Base-by-base conservation (phyloP, 257 asterid species). In the Apocynum venetum region DNA sequence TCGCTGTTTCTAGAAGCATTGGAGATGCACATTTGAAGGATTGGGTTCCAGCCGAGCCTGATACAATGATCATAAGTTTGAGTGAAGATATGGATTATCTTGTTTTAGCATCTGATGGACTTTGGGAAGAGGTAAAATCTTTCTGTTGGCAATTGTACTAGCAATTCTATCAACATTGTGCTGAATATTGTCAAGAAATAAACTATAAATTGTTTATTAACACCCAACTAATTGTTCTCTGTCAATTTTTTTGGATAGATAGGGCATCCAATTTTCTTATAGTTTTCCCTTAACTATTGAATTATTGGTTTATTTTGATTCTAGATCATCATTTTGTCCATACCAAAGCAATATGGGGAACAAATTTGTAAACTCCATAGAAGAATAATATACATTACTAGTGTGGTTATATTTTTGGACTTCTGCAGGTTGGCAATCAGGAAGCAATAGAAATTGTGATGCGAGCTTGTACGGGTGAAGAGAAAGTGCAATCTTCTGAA, bases 21-120 rank as follows among this genome's bases (percentile, higher is more conserved):
- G 98, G 98, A 63, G 98, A 94, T 84, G 89, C 94, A 76, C 94
- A 92, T 84, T 81, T 94, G 76, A 94, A 94, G 81, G 87, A 90
- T 47, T 92, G 98, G 98, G 93, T 95, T 57, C 36, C 79, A 80
- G 92, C 97, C 2, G 90, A 89, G 78, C 98, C 97, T 9, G 98
- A 92, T 60, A 88, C 97, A 2, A 87, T 82, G 78, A 85, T 88
- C 63, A n/a, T 89, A 71, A 4, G 48, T 65, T 73, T 95, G 88
- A 85, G 84, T 61, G 85, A 90, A 17, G 96, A 91, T 55, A 93
- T 91, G 97, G 86, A 95, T 61, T 95, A 83, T 78, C 96, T 92
- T 31, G 80, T 95, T 78, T 85, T 91, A 78, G 99, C 97, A 35
- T 91, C 97, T 10, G 98, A 91, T 81, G 98, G 98, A 20, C 93